Conservation (phyloP, 108 stramenopile genomes). For the Heterococcus sp. region DNA sequence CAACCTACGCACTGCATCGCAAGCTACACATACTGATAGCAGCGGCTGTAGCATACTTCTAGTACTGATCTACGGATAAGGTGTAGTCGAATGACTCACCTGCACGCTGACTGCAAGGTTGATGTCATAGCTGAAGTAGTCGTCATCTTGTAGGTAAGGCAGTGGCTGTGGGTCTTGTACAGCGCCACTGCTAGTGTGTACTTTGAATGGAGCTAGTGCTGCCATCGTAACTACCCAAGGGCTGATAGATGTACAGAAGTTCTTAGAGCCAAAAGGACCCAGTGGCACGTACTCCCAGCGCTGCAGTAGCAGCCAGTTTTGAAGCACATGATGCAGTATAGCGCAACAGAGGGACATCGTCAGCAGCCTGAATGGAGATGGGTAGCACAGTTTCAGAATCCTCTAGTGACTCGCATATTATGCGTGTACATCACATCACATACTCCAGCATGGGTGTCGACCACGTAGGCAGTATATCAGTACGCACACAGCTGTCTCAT, state of each 20-base stretch:
- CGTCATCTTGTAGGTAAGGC: slow-evolving; percentile 66
- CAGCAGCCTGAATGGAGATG: too few relatives aligned
- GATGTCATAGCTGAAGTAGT: slow-evolving; percentile 70
- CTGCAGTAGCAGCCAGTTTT: slow-evolving; percentile 13
- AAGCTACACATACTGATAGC: neutral
- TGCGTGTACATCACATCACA: too few relatives aligned
- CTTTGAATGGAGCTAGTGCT: slow-evolving; percentile 70
- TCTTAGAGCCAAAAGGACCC: slow-evolving; percentile 89
- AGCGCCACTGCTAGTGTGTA: slow-evolving; percentile 54
- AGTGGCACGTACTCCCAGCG: slow-evolving; percentile 91
- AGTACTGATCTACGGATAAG: neutral
- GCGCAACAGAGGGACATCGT: too few relatives aligned
- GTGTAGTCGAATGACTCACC: neutral
- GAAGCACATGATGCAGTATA: too few relatives aligned
- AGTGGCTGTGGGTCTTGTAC: slow-evolving; percentile 66
- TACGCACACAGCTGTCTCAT: neutral
- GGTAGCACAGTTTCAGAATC: too few relatives aligned
- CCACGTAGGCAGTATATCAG: neutral
- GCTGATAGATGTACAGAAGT: slow-evolving; percentile 79
- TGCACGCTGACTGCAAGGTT: slow-evolving; percentile 60
- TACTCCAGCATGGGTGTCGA: neutral
- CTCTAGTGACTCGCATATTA: too few relatives aligned
- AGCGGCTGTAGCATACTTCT: neutral
- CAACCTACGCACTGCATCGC: neutral
- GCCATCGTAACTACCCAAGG: slow-evolving; percentile 82